A percentile compares a stretch with the other conserved stretches of the same genome.
Evolutionary conservation across 2,329 filamentous ascomycete species (phyloP).

Genomic region (Penicillium sp.): DNA sequence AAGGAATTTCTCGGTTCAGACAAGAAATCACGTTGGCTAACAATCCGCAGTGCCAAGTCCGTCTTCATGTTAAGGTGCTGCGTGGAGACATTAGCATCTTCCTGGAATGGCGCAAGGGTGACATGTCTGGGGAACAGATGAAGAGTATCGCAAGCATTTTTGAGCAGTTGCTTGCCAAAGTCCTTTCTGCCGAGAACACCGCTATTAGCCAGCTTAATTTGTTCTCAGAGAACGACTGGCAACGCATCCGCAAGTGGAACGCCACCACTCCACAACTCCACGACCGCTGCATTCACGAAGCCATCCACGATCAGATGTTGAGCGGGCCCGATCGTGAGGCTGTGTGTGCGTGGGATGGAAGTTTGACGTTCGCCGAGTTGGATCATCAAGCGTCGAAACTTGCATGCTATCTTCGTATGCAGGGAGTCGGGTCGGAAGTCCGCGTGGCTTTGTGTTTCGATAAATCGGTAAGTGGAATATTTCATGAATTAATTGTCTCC

Average conservation of each 20-base stretch:
- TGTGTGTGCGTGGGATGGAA: conserved; percentile 44
- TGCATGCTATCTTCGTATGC: conserved; percentile 39
- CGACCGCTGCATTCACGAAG: conserved; percentile 42
- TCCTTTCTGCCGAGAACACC: conserved; percentile 46
- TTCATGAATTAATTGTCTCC: not conserved
- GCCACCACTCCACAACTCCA: conserved; percentile 44
- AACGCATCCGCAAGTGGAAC: conserved; percentile 56
- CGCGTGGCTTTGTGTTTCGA: conserved; percentile 44
- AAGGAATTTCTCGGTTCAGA: rapidly evolving
- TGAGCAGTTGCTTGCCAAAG: conserved; percentile 51
- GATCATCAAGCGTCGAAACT: conserved; percentile 40
- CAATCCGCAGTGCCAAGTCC: conserved; percentile 34
- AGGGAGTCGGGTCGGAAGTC: conserved; percentile 42
- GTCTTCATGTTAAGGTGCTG: conserved; percentile 39
- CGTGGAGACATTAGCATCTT: conserved; percentile 38
- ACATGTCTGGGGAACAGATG: conserved; percentile 40
- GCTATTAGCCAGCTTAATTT: conserved; percentile 52
- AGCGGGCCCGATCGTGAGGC: conserved; percentile 33
- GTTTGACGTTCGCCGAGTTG: conserved; percentile 38
- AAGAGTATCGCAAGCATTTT: conserved; percentile 55
- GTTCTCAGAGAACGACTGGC: conserved; percentile 57
- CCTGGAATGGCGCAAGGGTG: conserved; percentile 41
- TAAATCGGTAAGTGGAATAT: conserved; percentile 38
- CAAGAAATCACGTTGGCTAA: not conserved
- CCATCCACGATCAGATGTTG: conserved; percentile 41